These are phyloP conservation scores for Heracleum sosnowskyi DNA, from an alignment of 129 eudicot genomes.

Conservation along the genomic window DNA sequence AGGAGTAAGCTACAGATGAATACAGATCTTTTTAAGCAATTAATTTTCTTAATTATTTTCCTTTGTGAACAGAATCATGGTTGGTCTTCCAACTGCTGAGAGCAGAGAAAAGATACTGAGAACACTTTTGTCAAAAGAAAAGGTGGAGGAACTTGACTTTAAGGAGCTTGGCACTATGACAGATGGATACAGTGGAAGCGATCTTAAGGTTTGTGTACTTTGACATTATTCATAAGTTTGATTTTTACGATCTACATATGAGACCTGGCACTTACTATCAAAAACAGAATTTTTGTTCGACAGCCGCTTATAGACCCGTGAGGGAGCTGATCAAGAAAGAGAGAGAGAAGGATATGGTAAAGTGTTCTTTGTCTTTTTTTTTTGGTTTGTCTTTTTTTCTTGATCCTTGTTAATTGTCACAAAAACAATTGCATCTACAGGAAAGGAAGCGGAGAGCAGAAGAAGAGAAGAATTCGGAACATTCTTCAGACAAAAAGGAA, in stretches of 20 bases:
- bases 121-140: conserved; percentile 78
- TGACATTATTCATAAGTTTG: neutral
- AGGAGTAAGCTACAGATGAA: neutral
- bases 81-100: conserved; percentile 75
- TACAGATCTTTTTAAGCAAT: conserved; percentile 2
- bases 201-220: conserved; percentile 75
- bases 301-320: conserved; percentile 97
- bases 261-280: conserved; percentile 33
- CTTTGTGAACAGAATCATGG: conserved; percentile 66
- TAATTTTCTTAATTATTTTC: neutral
- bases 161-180: conserved; percentile 91
- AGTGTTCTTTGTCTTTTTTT: neutral
- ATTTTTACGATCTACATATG: conserved; percentile 6
- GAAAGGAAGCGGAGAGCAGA: conserved; percentile 44
- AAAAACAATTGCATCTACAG: conserved; percentile 18
- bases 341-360: conserved; percentile 56
- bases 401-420: neutral
- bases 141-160: conserved; percentile 58
- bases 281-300: conserved; percentile 77
- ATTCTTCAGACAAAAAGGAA: conserved; percentile 35
- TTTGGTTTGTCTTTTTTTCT: neutral
- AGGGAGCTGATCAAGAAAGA: conserved; percentile 88
- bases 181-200: conserved; percentile 96
- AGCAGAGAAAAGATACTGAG: conserved; percentile 79
- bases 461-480: conserved; percentile 25